phyloP scores from a whole-genome alignment of 2,329 filamentous ascomycete species.

The Phialophora tarda region DNA sequence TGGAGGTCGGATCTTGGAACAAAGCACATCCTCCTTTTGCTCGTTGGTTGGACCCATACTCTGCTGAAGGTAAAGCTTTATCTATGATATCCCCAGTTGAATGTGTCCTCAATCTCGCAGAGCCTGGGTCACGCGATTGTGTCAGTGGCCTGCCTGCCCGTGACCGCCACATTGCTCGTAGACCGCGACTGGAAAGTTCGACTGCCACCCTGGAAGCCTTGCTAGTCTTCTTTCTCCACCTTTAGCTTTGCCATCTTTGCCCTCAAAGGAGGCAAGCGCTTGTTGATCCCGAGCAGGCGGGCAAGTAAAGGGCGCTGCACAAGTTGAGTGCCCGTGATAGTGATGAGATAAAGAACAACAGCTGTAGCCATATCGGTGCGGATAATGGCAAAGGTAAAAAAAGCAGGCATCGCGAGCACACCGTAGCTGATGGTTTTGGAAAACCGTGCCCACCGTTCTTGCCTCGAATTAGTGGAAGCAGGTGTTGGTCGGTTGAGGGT shows the following conservation, averaged over 20 bases:
- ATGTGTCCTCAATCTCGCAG: background rate
- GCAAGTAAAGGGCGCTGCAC: constrained; percentile 27
- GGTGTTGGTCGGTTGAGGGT: constrained; percentile 8
- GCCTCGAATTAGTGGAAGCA: background rate
- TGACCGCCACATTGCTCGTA: background rate
- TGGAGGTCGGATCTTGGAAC: background rate
- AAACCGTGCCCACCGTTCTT: background rate
- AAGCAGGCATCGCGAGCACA: constrained; percentile 12
- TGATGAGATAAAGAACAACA: constrained; percentile 32
- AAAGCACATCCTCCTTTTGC: background rate
- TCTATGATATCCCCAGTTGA: background rate
- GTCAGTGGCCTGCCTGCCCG: background rate
- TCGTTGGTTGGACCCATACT: background rate
- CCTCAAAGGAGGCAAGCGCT: constrained; percentile 18
- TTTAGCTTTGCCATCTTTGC: constrained; percentile 17
- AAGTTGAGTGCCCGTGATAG: constrained; percentile 26
- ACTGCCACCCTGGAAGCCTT: background rate
- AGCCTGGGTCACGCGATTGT: background rate
- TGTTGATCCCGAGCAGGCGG: constrained; percentile 19
- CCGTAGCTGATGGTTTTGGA: constrained; percentile 19
- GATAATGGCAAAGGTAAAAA: constrained; percentile 29
- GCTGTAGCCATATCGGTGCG: constrained; percentile 26
- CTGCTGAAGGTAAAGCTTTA: background rate
- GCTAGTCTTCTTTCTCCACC: background rate
- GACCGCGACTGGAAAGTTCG: background rate